These are phyloP conservation scores for Pisolithus orientalis DNA, from an alignment of 768 basidiomycete species.

Conservation along the genomic window DNA sequence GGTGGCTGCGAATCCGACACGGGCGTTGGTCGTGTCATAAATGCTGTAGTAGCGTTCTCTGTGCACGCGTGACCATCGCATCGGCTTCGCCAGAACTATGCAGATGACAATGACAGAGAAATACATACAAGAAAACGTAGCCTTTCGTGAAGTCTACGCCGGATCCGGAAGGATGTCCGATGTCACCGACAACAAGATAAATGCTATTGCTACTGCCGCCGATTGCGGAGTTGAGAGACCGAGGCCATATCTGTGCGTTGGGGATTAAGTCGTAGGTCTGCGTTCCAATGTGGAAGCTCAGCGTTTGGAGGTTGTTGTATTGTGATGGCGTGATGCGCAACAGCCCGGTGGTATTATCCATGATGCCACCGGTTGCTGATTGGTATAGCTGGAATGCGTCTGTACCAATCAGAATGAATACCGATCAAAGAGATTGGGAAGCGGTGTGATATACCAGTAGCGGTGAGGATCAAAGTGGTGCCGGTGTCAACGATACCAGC, in stretches of 20 bases:
- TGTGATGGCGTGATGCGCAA: constrained; percentile 22
- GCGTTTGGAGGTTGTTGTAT: constrained; percentile 16
- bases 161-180: constrained; percentile 9
- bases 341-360: constrained; percentile 25
- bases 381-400: constrained; percentile 24
- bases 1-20: constrained; percentile 37
- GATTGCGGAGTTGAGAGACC: constrained; percentile 23
- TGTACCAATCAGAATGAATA: neutral
- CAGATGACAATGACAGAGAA: neutral
- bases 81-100: neutral
- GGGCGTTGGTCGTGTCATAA: constrained; percentile 33
- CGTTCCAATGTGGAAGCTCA: constrained; percentile 23
- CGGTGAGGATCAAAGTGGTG: constrained; percentile 19
- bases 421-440: too few species aligned
- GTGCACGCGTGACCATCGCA: neutral
- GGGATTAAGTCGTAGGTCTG: constrained; percentile 13
- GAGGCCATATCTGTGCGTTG: constrained; percentile 31
- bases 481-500: constrained; percentile 32
- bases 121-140: constrained; percentile 14
- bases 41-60: constrained; percentile 40
- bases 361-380: constrained; percentile 19
- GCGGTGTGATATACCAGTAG: constrained; percentile 8
- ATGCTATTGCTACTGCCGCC: constrained; percentile 21
- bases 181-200: constrained; percentile 25
- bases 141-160: constrained; percentile 21